These are phyloP conservation scores for Plectranthus barbatus DNA, from an alignment of 257 asterid genomes.

Conservation along the genomic window DNA sequence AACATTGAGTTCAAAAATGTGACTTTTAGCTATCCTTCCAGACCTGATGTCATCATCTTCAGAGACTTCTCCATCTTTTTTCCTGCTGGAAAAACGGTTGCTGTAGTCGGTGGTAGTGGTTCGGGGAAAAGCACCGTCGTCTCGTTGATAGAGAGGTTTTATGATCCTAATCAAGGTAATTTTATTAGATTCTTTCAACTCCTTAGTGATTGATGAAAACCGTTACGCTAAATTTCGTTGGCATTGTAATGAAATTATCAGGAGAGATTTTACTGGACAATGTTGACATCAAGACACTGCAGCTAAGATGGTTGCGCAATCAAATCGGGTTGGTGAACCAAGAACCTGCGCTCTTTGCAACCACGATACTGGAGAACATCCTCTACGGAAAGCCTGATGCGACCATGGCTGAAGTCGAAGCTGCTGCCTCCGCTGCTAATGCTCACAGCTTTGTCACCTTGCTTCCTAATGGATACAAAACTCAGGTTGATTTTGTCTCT, in stretches of 20 bases:
- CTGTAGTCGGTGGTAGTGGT: conserved; percentile 98
- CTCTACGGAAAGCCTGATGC: conserved; percentile 93
- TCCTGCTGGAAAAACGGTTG: conserved; percentile 96
- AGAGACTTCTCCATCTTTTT: conserved; percentile 85
- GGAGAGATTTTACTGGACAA: conserved; percentile 85
- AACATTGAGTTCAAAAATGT: conserved; percentile 87
- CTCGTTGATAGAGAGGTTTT: conserved; percentile 84
- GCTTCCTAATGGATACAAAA: conserved; percentile 91
- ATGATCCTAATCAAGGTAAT: conserved; percentile 91
- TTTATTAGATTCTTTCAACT: neutral
- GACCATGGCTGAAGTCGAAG: conserved; percentile 84
- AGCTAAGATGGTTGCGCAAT: conserved; percentile 82
- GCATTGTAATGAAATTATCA: conserved; percentile 21
- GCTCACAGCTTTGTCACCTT: conserved; percentile 84
- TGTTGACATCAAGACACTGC: conserved; percentile 75
- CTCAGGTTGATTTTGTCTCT: conserved; percentile 48
- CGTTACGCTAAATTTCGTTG: neutral
- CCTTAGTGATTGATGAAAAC: neutral
- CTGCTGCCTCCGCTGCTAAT: conserved; percentile 90
- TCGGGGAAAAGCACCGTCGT: conserved; percentile 98
- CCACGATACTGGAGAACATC: conserved; percentile 91
- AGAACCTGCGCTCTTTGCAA: conserved; percentile 98
- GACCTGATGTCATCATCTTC: conserved; percentile 93
- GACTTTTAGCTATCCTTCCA: conserved; percentile 87
- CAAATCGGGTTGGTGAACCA: conserved; percentile 97